Evolutionary conservation across 2,329 filamentous ascomycete species (phyloP).

Genomic region (Talaromyces atroroseus): DNA sequence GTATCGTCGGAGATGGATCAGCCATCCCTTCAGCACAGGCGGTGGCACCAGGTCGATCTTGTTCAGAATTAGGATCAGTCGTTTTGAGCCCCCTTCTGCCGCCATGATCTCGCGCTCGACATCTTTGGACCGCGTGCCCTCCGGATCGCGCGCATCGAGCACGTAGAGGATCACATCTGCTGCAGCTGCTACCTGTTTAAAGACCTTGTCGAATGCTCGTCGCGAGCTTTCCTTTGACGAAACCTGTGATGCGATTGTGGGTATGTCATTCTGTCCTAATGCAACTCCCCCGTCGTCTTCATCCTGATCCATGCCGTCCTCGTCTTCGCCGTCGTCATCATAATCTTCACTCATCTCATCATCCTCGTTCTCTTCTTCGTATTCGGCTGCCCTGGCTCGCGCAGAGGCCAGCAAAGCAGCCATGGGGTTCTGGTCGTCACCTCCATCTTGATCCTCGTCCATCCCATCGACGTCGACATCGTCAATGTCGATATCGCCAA

Average conservation of each 20-base stretch:
- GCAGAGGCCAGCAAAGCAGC: constrained; percentile 43
- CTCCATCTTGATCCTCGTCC: constrained; percentile 45
- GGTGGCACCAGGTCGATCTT: constrained; percentile 90
- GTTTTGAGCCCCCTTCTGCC: constrained; percentile 75
- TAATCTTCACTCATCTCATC: constrained; percentile 50
- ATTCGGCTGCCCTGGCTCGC: constrained; percentile 40
- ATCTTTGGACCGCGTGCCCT: constrained; percentile 83
- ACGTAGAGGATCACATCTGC: constrained; percentile 91
- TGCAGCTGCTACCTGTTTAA: constrained; percentile 84
- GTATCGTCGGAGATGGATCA: constrained; percentile 75
- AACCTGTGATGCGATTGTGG: constrained; percentile 37
- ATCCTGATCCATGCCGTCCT: constrained; percentile 49
- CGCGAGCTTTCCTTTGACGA: constrained; percentile 59
- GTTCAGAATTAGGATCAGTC: constrained; percentile 86
- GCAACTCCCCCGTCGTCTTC: constrained; percentile 43
- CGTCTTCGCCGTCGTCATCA: constrained; percentile 41
- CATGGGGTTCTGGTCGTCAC: constrained; percentile 52
- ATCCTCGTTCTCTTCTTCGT: constrained; percentile 41
- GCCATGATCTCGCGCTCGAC: constrained; percentile 89
- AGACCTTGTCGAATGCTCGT: constrained; percentile 89
- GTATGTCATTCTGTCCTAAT: constrained; percentile 45
- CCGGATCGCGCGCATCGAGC: constrained; percentile 83
- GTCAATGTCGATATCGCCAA: constrained; percentile 5
- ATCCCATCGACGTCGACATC: constrained; percentile 48
- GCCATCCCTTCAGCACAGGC: constrained; percentile 76